Conservation (phyloP, 352 stramenopile species). For the Globisporangium ultimum region DNA sequence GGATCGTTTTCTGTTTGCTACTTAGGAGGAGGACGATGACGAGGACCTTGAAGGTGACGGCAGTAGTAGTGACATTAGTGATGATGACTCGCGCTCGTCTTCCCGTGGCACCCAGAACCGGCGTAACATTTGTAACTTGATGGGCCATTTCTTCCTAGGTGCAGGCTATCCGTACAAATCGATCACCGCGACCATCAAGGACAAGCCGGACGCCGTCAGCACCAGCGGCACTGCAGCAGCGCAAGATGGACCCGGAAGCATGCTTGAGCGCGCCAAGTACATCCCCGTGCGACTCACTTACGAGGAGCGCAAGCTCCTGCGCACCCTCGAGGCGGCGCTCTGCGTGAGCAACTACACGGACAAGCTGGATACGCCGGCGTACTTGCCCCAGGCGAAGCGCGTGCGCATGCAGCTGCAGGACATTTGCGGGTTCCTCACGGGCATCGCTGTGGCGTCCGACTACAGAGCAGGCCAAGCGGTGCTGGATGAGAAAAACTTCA, state of each 20-base stretch:
- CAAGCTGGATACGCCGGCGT: conserved; percentile 86
- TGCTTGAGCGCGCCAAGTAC: conserved; percentile 92
- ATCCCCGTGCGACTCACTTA: conserved; percentile 95
- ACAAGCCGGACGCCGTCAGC: background rate
- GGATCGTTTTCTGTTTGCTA: background rate
- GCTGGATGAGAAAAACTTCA: conserved; percentile 89
- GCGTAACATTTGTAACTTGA: conserved; percentile 88
- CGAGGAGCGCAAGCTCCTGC: conserved; percentile 93
- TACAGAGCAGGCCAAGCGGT: conserved; percentile 86
- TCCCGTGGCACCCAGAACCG: conserved; percentile 22
- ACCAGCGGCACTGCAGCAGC: background rate
- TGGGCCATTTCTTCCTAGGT: conserved; percentile 85
- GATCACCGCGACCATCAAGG: conserved; percentile 8
- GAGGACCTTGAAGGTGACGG: conserved; percentile 40
- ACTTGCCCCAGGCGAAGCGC: conserved; percentile 62
- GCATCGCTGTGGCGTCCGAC: conserved; percentile 89
- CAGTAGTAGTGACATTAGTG: conserved; percentile 32
- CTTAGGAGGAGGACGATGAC: conserved; percentile 24
- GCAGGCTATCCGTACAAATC: conserved; percentile 30
- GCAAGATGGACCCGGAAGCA: conserved; percentile 18
- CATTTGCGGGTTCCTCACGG: conserved; percentile 89
- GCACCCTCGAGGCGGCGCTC: conserved; percentile 92
- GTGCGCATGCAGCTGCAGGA: conserved; percentile 89
- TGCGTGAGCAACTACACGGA: conserved; percentile 93
- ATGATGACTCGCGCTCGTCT: conserved; percentile 32